Evolutionary conservation across 768 basidiomycete genomes (phyloP), one percentile per base, ranked within the genome.

Genomic region (Rossbeevera mucosa): DNA sequence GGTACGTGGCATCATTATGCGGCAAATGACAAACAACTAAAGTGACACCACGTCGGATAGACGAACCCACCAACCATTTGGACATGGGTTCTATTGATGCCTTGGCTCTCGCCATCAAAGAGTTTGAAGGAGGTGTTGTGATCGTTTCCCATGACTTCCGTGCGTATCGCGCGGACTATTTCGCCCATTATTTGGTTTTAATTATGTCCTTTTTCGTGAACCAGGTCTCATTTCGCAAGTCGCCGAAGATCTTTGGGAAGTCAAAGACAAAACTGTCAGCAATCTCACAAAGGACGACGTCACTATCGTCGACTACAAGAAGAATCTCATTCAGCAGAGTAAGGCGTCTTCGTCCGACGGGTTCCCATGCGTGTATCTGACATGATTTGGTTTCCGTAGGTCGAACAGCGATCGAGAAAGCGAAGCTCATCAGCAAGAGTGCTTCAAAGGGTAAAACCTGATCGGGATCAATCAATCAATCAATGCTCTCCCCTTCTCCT

Each of bases 71-170:
- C 36, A 97, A 96, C 69, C 94, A 97, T 72, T 81, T 96, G 80
- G 94, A 96, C 69, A 95, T 96, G 95, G 86, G 82, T 59, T 94
- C 92, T 25, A 99, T 99, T 69, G 95, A 98, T 67, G 95, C 96
- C 1, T 82, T 99, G 44, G 96, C 96, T 7, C 70, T 72, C 22
- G 95, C 96, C 46, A 98, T 99, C 79, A 96, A 95, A 71, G 91
- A 90, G 65, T 99, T 91, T 69, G 88, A 91, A 65, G 96, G 96
- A 54, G 95, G 96, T 63, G 96, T 99, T 36, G 96, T 98, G 61
- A 98, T 99, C 68, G 96, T 99, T 58, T 97, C 94, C 44, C 96
- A 98, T 76, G 95, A 99, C 73, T 99, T 99, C 88, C 90, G 95
- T 91, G 62, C 59, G 87, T 81, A 22, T 51, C 48, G 53, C 53